These are phyloP conservation scores for Parachaetomium inaequale DNA, from an alignment of 495 filamentous ascomycete genomes.

Conservation along the genomic window DNA sequence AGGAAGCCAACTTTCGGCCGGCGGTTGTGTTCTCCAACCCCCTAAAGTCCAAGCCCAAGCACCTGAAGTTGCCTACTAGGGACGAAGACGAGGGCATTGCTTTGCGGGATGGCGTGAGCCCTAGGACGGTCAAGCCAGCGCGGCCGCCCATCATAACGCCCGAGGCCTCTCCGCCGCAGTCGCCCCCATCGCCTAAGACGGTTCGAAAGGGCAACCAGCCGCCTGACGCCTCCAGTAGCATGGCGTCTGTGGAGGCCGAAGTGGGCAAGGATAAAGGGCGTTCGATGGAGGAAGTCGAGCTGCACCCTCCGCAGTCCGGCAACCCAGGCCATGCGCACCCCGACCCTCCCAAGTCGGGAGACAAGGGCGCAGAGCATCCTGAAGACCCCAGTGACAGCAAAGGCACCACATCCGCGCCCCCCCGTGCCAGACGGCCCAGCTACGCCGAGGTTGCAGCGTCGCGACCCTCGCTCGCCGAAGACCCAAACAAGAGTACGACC, in stretches of 20 bases:
- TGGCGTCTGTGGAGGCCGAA: background rate
- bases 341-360: background rate
- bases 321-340: background rate
- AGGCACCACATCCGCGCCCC: background rate
- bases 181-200: background rate
- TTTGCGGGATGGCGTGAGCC: constrained; percentile 18
- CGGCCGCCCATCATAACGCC: background rate
- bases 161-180: constrained; percentile 11
- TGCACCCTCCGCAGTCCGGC: background rate
- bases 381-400: background rate
- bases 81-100: constrained; percentile 36
- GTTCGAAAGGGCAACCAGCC: background rate
- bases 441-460: background rate
- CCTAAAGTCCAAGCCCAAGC: constrained; percentile 14
- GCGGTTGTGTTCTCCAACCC: constrained; percentile 24
- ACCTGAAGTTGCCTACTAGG: constrained; percentile 11
- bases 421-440: background rate
- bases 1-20: constrained; percentile 13
- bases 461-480: background rate
- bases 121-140: constrained; percentile 9
- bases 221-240: background rate
- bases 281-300: background rate
- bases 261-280: background rate
- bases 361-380: background rate
- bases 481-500: background rate